Percentiles rank a stretch among this genome's conserved stretches.
These are phyloP conservation scores for Pseudonitzschia multistriata DNA, from an alignment of 108 stramenopile genomes.

Conservation along the genomic window DNA sequence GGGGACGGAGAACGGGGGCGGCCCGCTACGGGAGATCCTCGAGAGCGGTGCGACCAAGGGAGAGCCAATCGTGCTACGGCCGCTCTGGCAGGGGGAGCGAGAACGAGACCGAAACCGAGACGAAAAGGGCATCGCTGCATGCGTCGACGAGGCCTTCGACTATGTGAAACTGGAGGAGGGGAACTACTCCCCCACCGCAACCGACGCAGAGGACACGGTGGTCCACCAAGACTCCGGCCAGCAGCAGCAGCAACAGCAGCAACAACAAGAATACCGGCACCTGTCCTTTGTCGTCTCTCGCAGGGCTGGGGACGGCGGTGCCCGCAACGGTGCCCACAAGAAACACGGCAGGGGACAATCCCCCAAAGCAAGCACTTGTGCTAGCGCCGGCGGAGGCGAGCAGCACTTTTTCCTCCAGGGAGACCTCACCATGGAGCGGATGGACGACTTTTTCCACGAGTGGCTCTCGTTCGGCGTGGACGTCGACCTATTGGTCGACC, in stretches of 20 bases:
- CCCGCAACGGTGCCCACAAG: too few species aligned
- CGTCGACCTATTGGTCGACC: slow-evolving; percentile 27
- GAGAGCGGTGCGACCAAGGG: too few species aligned
- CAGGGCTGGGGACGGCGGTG: too few species aligned
- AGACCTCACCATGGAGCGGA: slow-evolving; percentile 13
- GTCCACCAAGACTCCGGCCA: neutral
- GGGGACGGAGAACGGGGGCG: too few species aligned
- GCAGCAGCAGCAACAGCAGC: too few species aligned
- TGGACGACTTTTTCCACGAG: slow-evolving; percentile 23
- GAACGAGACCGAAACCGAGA: too few species aligned
- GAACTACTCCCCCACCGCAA: slow-evolving; percentile 7
- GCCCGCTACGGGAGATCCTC: too few species aligned
- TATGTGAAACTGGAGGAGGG: slow-evolving; percentile 44
- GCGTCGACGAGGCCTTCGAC: slow-evolving; percentile 36
- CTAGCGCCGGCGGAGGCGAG: neutral
- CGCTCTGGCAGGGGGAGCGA: too few species aligned
- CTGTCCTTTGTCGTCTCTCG: too few species aligned
- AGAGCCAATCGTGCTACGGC: too few species aligned
- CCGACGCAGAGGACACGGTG: neutral
- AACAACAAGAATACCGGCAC: neutral
- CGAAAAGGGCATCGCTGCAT: neutral
- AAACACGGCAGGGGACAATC: too few species aligned
- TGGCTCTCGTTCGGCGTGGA: slow-evolving; percentile 37
- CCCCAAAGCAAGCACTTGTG: too few species aligned
- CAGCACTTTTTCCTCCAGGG: slow-evolving; percentile 11